phyloP scores from a whole-genome alignment of 768 basidiomycete genomes.

The Filobasidium floriforme region DNA sequence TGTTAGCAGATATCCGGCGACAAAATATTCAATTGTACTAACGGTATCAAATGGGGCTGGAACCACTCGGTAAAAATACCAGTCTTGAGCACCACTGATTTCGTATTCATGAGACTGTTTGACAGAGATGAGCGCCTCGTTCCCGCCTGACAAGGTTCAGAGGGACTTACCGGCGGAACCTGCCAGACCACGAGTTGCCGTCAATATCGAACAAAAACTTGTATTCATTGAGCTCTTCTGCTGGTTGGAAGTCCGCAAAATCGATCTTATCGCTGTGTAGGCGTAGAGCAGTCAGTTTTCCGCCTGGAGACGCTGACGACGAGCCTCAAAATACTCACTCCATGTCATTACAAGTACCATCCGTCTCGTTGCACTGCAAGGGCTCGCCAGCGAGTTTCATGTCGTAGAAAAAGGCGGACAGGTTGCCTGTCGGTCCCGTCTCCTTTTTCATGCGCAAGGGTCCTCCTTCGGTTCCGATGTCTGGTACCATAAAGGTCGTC shows the following conservation, averaged over 20 bases:
- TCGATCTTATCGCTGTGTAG: slow-evolving; percentile 30
- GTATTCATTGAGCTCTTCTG: slow-evolving; percentile 43
- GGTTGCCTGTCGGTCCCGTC: slow-evolving; percentile 22
- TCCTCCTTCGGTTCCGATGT: slow-evolving; percentile 27
- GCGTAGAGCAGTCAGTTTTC: background rate
- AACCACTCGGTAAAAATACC: slow-evolving; percentile 48
- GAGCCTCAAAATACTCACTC: slow-evolving; percentile 26
- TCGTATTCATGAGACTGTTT: slow-evolving; percentile 44
- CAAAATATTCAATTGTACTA: slow-evolving; percentile 14
- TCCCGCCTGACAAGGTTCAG: background rate
- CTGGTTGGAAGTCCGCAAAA: slow-evolving; percentile 35
- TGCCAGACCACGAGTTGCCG: slow-evolving; percentile 39
- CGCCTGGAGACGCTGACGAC: too few relatives aligned
- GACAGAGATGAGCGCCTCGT: background rate
- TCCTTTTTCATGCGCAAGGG: slow-evolving; percentile 26
- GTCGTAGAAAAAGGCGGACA: slow-evolving; percentile 36
- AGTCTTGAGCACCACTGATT: slow-evolving; percentile 46
- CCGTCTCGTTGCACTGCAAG: slow-evolving; percentile 40
- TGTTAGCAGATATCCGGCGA: background rate
- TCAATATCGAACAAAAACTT: slow-evolving; percentile 46
- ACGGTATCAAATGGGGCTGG: slow-evolving; percentile 43
- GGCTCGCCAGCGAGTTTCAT: slow-evolving; percentile 40
- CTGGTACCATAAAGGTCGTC: slow-evolving; percentile 32
- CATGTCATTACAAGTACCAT: slow-evolving; percentile 43
- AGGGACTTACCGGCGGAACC: slow-evolving; percentile 25